A percentile compares a stretch with the other conserved stretches of the same genome.
These are phyloP conservation scores for Colletotrichum sp. DNA, from an alignment of 2,329 filamentous ascomycete genomes.

Conservation along the genomic window DNA sequence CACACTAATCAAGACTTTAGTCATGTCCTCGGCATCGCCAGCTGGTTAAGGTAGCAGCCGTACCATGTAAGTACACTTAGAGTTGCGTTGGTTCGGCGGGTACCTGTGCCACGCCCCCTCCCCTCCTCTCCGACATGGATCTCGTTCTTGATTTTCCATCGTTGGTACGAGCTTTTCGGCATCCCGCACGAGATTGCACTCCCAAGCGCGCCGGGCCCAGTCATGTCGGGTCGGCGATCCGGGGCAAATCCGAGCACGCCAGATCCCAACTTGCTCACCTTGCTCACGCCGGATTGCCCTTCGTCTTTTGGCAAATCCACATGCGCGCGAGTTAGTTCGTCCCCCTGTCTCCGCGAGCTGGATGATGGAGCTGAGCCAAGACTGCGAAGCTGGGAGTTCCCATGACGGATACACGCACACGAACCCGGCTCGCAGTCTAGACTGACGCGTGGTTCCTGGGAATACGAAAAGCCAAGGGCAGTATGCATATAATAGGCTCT, in stretches of 20 bases:
- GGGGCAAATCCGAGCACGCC: conserved; percentile 15
- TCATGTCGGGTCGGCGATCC: conserved; percentile 8
- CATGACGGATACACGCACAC: not conserved
- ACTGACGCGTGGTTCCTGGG: not conserved
- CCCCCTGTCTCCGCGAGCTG: not conserved
- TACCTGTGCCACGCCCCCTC: not conserved
- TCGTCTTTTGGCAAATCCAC: not conserved
- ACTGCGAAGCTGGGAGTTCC: not conserved
- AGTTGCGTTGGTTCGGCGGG: conserved; percentile 16
- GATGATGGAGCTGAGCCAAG: not conserved
- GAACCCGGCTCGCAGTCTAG: not conserved
- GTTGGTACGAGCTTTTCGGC: conserved; percentile 4
- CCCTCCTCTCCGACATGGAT: not conserved
- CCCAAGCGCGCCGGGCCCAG: not conserved
- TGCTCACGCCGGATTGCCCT: not conserved
- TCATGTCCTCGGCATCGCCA: not conserved
- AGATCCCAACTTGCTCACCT: not conserved
- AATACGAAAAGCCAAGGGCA: not conserved
- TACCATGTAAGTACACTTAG: conserved; percentile 2
- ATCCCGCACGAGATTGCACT: not conserved
- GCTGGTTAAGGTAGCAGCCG: not conserved
- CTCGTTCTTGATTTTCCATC: not conserved
- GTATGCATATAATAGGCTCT: conserved; percentile 9
- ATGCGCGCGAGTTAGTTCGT: not conserved
- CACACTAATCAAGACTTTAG: not conserved